Evolutionary conservation across 1,284 basidiomycete genomes (phyloP).

Genomic region (Malassezia pachydermatis): DNA sequence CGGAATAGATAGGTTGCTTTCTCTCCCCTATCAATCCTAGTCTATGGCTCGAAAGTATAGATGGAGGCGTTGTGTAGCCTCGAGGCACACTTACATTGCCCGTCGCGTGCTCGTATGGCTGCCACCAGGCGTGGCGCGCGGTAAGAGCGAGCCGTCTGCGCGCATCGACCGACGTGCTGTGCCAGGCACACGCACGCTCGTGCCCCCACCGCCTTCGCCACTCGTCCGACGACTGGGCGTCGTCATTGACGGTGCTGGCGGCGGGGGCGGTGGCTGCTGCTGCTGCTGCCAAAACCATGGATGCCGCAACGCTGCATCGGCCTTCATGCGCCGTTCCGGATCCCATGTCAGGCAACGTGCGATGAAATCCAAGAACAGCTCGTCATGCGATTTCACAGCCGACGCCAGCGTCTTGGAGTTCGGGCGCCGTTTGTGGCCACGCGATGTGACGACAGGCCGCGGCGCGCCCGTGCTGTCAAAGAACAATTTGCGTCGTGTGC

Average conservation of each 20-base stretch:
- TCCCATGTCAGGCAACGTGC: constrained; percentile 95
- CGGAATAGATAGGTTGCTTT: neutral
- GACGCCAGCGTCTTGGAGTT: constrained; percentile 78
- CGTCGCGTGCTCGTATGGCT: no score
- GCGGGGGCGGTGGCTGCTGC: no score
- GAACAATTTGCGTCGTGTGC: constrained; percentile 85
- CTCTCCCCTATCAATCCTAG: neutral
- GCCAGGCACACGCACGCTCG: no score
- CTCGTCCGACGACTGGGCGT: no score
- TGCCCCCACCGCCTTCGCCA: no score
- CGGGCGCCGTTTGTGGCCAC: constrained; percentile 81
- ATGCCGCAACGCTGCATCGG: constrained; percentile 62
- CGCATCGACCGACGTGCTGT: no score
- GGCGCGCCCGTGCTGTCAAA: constrained; percentile 90
- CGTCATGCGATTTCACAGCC: constrained; percentile 78
- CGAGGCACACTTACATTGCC: no score
- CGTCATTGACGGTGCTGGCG: neutral
- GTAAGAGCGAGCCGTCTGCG: constrained; percentile 9
- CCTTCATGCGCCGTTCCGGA: constrained; percentile 88
- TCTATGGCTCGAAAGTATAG: no score
- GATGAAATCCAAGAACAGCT: constrained; percentile 62
- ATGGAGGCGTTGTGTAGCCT: no score
- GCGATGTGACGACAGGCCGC: constrained; percentile 87
- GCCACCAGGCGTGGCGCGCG: constrained; percentile 7
- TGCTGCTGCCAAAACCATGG: constrained; percentile 29